Percentiles rank a stretch among this genome's conserved stretches.
Evolutionary conservation across 2,329 filamentous ascomycete species (phyloP).

Genomic region (Trichoderma sp.): DNA sequence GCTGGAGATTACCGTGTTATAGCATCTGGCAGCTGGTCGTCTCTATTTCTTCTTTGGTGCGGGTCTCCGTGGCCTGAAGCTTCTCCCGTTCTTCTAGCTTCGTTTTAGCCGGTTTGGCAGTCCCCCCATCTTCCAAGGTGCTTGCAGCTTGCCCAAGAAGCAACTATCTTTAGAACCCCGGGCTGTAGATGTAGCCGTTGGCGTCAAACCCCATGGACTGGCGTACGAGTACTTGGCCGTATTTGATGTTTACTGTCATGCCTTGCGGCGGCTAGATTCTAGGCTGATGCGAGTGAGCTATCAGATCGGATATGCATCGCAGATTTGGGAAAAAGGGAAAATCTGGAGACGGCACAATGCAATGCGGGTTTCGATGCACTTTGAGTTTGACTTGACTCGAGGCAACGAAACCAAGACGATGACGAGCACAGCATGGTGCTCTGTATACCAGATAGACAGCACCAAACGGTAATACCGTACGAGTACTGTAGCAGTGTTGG

Average conservation of each 20-base stretch:
- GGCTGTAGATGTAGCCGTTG: constrained; percentile 14
- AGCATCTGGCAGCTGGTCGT: constrained; percentile 1
- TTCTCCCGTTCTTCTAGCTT: constrained; percentile 16
- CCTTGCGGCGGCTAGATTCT: background rate
- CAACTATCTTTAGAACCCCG: constrained; percentile 13
- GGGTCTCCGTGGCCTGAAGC: constrained; percentile 10
- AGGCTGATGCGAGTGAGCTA: background rate
- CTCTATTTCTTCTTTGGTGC: constrained; percentile 10
- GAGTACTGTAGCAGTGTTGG: background rate
- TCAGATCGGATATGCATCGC: background rate
- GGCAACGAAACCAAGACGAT: background rate
- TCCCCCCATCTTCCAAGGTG: background rate
- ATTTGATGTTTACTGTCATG: background rate
- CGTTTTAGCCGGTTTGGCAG: constrained; percentile 1
- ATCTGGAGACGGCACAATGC: background rate
- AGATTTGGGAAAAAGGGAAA: background rate
- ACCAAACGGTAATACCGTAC: background rate
- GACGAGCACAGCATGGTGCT: too few relatives aligned
- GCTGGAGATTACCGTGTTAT: constrained; percentile 21
- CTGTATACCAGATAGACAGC: too few relatives aligned
- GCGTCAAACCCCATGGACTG: background rate
- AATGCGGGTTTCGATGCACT: background rate
- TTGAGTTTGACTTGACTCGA: background rate
- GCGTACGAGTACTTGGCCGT: background rate
- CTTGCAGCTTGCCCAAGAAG: background rate